These are phyloP conservation scores for Scheffersomyces quercinus DNA, from an alignment of 1,139 yeast species.

Conservation along the genomic window DNA sequence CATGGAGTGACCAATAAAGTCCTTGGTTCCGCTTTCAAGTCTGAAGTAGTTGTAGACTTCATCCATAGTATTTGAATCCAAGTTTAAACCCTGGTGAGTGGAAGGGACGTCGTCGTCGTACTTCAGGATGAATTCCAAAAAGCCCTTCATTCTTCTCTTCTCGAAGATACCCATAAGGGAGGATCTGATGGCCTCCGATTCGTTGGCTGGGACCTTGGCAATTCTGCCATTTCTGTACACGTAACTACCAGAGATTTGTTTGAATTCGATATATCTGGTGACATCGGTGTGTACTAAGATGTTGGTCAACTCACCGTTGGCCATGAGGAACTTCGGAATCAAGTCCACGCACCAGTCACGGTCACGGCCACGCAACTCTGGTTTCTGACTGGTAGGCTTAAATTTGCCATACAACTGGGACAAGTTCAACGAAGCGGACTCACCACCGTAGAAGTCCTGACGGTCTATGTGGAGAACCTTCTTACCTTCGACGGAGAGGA, in stretches of 20 bases:
- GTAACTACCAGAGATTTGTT: constrained; percentile 91
- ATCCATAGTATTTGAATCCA: constrained; percentile 89
- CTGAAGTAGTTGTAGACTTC: constrained; percentile 89
- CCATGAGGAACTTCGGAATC: constrained; percentile 96
- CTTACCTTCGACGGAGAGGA: constrained; percentile 93
- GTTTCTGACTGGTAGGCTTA: constrained; percentile 67
- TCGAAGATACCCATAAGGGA: constrained; percentile 96
- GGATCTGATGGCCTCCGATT: constrained; percentile 85
- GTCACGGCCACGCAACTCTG: constrained; percentile 82
- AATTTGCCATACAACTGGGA: constrained; percentile 67
- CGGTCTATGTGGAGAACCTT: constrained; percentile 95
- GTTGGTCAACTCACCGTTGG: constrained; percentile 95
- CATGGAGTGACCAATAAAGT: constrained; percentile 98
- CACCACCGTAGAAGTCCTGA: constrained; percentile 95
- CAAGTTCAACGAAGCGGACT: constrained; percentile 65
- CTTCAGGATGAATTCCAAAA: constrained; percentile 81
- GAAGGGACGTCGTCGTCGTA: constrained; percentile 76
- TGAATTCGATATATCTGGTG: constrained; percentile 92
- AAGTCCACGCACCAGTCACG: constrained; percentile 98
- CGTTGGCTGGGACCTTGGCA: constrained; percentile 93
- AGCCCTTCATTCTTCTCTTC: constrained; percentile 91
- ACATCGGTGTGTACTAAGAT: constrained; percentile 94
- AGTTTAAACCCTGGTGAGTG: constrained; percentile 84
- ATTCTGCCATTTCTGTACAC: constrained; percentile 90
- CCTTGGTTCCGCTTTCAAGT: constrained; percentile 89